These are phyloP conservation scores for Areca catechu DNA, from an alignment of 176 grass and related monocot species.

Conservation along the genomic window DNA sequence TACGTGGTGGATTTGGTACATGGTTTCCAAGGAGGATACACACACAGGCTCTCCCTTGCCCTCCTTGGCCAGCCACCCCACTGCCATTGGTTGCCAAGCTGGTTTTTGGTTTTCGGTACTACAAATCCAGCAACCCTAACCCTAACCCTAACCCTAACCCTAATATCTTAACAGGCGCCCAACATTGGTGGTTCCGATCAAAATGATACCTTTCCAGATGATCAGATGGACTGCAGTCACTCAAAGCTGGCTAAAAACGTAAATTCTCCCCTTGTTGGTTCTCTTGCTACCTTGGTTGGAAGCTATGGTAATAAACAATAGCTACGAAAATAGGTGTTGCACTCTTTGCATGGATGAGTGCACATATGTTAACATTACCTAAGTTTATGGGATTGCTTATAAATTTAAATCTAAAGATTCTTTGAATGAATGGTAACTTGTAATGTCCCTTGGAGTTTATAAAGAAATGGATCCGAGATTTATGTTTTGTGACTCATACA, in stretches of 20 bases:
- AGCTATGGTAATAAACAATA: slow-evolving; percentile 1
- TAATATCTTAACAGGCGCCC: slow-evolving; percentile 57
- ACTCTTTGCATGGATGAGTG: not conserved
- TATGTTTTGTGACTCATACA: no score
- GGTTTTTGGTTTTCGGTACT: slow-evolving; percentile 43
- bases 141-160: slow-evolving; percentile 68
- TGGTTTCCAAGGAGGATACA: slow-evolving; percentile 48
- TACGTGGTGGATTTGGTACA: slow-evolving; percentile 69
- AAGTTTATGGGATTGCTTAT: no score
- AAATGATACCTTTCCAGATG: slow-evolving; percentile 48
- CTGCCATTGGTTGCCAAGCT: slow-evolving; percentile 56
- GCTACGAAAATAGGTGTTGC: not conserved
- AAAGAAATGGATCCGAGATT: no score
- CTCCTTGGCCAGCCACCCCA: slow-evolving; percentile 36
- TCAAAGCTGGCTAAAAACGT: slow-evolving; percentile 66
- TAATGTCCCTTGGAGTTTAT: no score
- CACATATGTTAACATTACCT: no score
- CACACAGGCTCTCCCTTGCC: slow-evolving; percentile 65
- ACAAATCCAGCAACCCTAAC: slow-evolving; percentile 35
- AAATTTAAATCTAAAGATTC: no score
- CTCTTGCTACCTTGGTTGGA: slow-evolving; percentile 60
- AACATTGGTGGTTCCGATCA: slow-evolving; percentile 55
- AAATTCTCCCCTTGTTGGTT: slow-evolving; percentile 64
- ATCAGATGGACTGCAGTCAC: slow-evolving; percentile 39
- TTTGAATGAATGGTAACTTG: no score